Evolutionary conservation across 2,329 filamentous ascomycete genomes (phyloP).

Genomic region (Penicillium sumatraense): DNA sequence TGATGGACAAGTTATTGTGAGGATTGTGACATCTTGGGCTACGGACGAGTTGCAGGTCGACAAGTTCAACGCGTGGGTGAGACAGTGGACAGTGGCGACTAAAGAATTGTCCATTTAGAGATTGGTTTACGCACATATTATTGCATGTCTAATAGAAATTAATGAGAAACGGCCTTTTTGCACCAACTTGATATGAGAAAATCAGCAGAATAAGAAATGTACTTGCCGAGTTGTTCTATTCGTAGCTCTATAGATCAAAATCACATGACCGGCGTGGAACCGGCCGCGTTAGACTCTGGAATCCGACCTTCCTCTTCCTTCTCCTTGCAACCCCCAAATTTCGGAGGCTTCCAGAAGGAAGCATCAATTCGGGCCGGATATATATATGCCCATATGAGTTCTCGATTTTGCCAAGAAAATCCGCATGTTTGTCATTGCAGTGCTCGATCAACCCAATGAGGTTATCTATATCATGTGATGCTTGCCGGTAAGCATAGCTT

Average conservation of each 20-base stretch:
- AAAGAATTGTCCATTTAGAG: constrained; percentile 10
- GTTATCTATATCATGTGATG: constrained; percentile 41
- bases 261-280: constrained; percentile 1
- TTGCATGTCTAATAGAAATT: not conserved
- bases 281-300: constrained; percentile 3
- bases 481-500: constrained; percentile 33
- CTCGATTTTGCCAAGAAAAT: not conserved
- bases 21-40: constrained; percentile 58
- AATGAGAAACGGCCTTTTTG: constrained; percentile 4
- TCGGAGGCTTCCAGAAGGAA: not conserved
- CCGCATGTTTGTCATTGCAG: constrained; percentile 1
- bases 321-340: not conserved
- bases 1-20: constrained; percentile 46
- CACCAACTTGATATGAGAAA: not conserved
- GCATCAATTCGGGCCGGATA: not conserved
- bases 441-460: constrained; percentile 29
- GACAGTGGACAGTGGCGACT: constrained; percentile 29
- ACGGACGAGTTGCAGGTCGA: constrained; percentile 52
- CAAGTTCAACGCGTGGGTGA: constrained; percentile 35
- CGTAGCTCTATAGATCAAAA: constrained; percentile 1
- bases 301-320: not conserved
- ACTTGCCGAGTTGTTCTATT: not conserved
- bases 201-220: no score
- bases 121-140: not conserved
- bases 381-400: not conserved